Base-by-base conservation (phyloP, 2,329 filamentous ascomycete genomes). In the Diplodia sapinea region DNA sequence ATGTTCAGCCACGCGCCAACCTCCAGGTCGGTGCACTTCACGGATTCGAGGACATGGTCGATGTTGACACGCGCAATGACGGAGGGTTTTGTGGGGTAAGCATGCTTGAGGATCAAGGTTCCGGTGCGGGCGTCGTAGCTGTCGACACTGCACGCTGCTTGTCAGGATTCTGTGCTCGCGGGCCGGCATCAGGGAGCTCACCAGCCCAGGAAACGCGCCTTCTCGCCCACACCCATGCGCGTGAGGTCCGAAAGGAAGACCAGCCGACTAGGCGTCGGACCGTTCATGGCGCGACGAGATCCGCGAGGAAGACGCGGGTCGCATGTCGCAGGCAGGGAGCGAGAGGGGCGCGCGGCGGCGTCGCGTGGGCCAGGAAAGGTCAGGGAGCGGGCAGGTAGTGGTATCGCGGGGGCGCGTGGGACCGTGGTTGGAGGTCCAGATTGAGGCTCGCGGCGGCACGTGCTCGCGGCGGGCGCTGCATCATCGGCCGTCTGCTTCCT, bases 171-270 rank as follows among this genome's bases (percentile, higher is more conserved):
- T 3, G 23, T 26, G 23, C 23, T 26, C 23, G 23, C 23, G 23
- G 23, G 23, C 23, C 23, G 23, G 23, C 23, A 3, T 26, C 23
- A 3, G 23, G 23, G 36, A 50, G 80, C 88, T 81, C 85, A 97
- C 94, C 94, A 97, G 79, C 93, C 94, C 62, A 98, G 80, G 78
- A 98, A 96, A 69, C 94, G 89, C 69, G 97, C 90, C 81, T 98
- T 98, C n/a, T 88, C 86, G n/a, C 86, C 86, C 4, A 76, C 69
- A 26, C 79, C 78, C 56, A 84, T 81, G 67, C 82, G 75, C 1
- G 81, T 80, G n/a, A 84, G 71, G 64, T 84, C 79, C 12, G 76
- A 76, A 38, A 84, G 73, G 50, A 83, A 75, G 69, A 89, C 87
- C 11, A 84, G 76, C 40, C 72, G 78, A 57, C 79, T 80, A 15